These are phyloP conservation scores for Ramichloridium luteum DNA, from an alignment of 2,329 filamentous ascomycete species.

Conservation along the genomic window DNA sequence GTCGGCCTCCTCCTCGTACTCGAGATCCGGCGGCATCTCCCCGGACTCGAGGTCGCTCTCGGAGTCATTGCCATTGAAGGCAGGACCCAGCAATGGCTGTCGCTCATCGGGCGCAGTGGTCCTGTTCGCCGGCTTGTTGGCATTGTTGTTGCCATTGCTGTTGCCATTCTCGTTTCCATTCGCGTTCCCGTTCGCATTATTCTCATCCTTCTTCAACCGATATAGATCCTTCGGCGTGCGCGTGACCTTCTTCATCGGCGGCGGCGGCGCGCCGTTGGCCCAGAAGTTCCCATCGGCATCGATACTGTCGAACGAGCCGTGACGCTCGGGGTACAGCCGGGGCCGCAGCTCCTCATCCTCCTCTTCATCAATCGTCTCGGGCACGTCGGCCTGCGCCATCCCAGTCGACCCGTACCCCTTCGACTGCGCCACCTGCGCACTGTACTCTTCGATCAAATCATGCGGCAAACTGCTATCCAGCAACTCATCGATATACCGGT, in stretches of 20 bases:
- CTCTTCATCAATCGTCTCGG: slow-evolving; percentile 67
- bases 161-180: slow-evolving; percentile 5
- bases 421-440: slow-evolving; percentile 5
- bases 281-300: slow-evolving; percentile 12
- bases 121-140: too few relatives aligned
- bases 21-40: slow-evolving; percentile 55
- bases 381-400: slow-evolving; percentile 38
- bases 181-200: slow-evolving; percentile 43
- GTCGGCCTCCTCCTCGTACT: slow-evolving; percentile 56
- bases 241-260: slow-evolving; percentile 42
- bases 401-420: slow-evolving; percentile 4
- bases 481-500: slow-evolving; percentile 82
- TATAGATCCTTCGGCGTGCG: slow-evolving; percentile 80
- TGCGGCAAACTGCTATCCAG: slow-evolving; percentile 89
- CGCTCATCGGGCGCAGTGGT: too few relatives aligned
- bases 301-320: slow-evolving; percentile 15
- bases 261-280: slow-evolving; percentile 11
- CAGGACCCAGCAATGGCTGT: slow-evolving; percentile 24
- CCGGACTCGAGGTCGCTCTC: slow-evolving; percentile 54
- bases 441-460: slow-evolving; percentile 79
- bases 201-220: slow-evolving; percentile 28
- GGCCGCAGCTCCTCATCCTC: slow-evolving; percentile 13
- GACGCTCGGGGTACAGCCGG: slow-evolving; percentile 13
- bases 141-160: too few relatives aligned
- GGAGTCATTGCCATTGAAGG: slow-evolving; percentile 54